A percentile compares a stretch with the other conserved stretches of the same genome.
Evolutionary conservation across 1,284 basidiomycete genomes (phyloP).

Genomic region (Inonotus obliquus): DNA sequence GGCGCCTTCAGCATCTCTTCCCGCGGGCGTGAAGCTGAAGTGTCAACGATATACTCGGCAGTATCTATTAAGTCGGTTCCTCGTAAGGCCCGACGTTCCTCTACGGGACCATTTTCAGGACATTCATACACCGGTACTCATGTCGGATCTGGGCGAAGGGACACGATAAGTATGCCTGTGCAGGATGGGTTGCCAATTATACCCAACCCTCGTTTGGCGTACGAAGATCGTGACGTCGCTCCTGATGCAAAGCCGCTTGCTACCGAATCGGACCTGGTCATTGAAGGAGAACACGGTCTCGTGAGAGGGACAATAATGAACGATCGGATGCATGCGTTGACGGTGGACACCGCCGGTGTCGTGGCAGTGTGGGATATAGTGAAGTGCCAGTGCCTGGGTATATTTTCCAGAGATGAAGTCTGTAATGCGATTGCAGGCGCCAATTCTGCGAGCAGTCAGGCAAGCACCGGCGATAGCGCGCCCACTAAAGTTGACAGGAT

Average conservation of each 20-base stretch:
- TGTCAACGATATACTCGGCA: slow-evolving; percentile 80
- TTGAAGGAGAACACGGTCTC: slow-evolving; percentile 78
- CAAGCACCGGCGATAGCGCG: slow-evolving; percentile 29
- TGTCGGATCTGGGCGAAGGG: slow-evolving; percentile 25
- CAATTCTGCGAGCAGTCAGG: slow-evolving; percentile 21
- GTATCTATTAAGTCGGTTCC: slow-evolving; percentile 73
- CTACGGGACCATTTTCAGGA: slow-evolving; percentile 13
- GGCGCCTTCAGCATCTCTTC: slow-evolving; percentile 35
- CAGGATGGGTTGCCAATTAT: slow-evolving; percentile 14
- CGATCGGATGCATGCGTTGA: slow-evolving; percentile 88
- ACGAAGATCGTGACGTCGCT: slow-evolving; percentile 78
- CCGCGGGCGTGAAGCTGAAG: slow-evolving; percentile 60
- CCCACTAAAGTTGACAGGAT: slow-evolving; percentile 32
- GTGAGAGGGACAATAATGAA: slow-evolving; percentile 83
- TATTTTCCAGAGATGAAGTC: slow-evolving; percentile 64
- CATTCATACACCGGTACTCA: slow-evolving; percentile 8
- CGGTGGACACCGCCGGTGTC: slow-evolving; percentile 82
- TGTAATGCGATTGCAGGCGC: slow-evolving; percentile 37
- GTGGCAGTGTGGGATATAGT: slow-evolving; percentile 94
- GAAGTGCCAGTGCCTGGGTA: slow-evolving; percentile 71
- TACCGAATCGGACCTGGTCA: slow-evolving; percentile 60
- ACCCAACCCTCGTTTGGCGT: slow-evolving; percentile 46
- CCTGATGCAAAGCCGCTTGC: slow-evolving; percentile 70
- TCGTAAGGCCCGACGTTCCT: slow-evolving; percentile 30
- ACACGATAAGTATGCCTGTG: slow-evolving; percentile 32